Evolutionary conservation across 192 early-diverging fungal genomes (phyloP).

Genomic region (Coemansia sp.): DNA sequence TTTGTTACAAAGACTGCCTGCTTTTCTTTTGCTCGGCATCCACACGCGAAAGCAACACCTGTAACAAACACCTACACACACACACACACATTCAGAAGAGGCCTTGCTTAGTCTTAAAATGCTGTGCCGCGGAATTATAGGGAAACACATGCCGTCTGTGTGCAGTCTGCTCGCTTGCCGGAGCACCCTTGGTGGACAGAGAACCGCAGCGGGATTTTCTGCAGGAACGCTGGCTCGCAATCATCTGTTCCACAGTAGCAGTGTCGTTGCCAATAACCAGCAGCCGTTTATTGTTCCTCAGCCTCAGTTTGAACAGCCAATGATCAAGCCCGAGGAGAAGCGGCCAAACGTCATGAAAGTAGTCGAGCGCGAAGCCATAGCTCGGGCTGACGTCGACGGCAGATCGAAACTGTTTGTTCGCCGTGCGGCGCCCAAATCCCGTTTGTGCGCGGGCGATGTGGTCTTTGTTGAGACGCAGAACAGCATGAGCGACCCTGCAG

Average conservation of each 20-base stretch:
- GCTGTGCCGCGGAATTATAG: conserved; percentile 3
- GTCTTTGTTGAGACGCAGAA: conserved; percentile 69
- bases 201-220: too few species aligned
- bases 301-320: conserved; percentile 50
- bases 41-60: too few species aligned
- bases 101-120: neutral
- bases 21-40: neutral
- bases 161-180: neutral
- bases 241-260: neutral
- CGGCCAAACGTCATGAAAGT: conserved; percentile 65
- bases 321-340: conserved; percentile 38
- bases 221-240: neutral
- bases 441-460: conserved; percentile 62
- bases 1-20: neutral
- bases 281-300: conserved; percentile 45
- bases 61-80: too few species aligned
- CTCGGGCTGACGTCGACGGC: conserved; percentile 59
- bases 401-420: conserved; percentile 65
- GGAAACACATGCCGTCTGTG: neutral
- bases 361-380: conserved; percentile 62
- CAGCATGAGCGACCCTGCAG: conserved; percentile 51
- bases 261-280: neutral
- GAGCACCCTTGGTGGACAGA: too few species aligned
- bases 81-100: too few species aligned
- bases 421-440: conserved; percentile 57